These are phyloP conservation scores for Tilletia indica DNA, from an alignment of 1,284 basidiomycete species.

Conservation along the genomic window DNA sequence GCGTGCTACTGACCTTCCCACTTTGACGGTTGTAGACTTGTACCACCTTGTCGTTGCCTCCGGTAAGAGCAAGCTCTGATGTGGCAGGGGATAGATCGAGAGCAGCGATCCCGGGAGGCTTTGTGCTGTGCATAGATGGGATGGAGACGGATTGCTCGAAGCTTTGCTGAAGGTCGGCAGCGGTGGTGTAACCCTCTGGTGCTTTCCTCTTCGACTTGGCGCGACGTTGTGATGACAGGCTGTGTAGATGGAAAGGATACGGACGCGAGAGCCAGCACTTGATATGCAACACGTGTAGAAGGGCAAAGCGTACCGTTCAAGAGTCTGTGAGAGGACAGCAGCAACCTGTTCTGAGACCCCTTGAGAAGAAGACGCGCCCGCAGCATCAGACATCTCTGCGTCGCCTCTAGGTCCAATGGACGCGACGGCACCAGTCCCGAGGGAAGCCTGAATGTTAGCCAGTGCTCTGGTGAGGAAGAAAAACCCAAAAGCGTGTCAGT, in stretches of 20 bases:
- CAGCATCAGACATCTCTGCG: conserved; percentile 74
- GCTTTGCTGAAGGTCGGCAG: conserved; percentile 67
- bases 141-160: conserved; percentile 75
- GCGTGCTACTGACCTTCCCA: no score
- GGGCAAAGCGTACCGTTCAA: conserved; percentile 56
- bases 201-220: conserved; percentile 73
- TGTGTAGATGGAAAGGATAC: background rate
- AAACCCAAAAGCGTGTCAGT: background rate
- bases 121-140: no score
- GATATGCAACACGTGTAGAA: conserved; percentile 34
- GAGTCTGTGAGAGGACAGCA: conserved; percentile 79
- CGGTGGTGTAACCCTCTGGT: conserved; percentile 73
- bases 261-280: background rate
- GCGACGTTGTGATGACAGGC: conserved; percentile 63
- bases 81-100: no score
- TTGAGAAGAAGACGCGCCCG: conserved; percentile 60
- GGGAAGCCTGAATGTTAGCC: conserved; percentile 57
- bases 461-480: conserved; percentile 67
- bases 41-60: no score
- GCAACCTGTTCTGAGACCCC: conserved; percentile 71
- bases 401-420: conserved; percentile 61
- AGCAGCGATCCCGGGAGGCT: no score
- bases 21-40: no score
- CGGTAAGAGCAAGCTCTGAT: no score
- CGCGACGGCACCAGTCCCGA: conserved; percentile 33